Evolutionary conservation across 1,284 basidiomycete species (phyloP).

Genomic region (Apiotrichum montevideense): DNA sequence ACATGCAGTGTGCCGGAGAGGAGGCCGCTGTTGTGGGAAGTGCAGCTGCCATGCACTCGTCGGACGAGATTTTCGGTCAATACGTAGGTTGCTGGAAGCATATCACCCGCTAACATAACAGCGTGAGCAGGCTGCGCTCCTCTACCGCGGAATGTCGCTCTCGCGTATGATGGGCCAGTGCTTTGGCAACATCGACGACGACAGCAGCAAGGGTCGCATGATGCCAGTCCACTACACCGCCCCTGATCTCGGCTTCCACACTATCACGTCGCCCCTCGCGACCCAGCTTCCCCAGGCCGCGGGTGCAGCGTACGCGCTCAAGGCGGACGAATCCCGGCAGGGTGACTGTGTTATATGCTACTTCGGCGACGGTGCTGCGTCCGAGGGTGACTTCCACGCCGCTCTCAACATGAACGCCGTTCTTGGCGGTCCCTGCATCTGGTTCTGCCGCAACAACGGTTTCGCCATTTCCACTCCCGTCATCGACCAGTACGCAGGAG

Average conservation of each 20-base stretch:
- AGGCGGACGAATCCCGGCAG: constrained; percentile 66
- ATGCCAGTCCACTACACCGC: constrained; percentile 92
- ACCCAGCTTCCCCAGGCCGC: constrained; percentile 96
- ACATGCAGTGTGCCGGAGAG: constrained; percentile 70
- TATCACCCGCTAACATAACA: constrained; percentile 43
- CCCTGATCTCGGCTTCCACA: constrained; percentile 77
- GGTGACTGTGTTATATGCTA: constrained; percentile 79
- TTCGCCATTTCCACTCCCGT: constrained; percentile 93
- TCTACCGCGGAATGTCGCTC: constrained; percentile 76
- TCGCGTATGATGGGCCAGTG: constrained; percentile 77
- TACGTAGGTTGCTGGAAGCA: constrained; percentile 48
- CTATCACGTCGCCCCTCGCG: constrained; percentile 87
- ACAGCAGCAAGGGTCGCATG: constrained; percentile 75
- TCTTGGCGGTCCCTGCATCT: constrained; percentile 46
- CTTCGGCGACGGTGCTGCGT: constrained; percentile 67
- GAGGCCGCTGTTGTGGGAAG: constrained; percentile 87
- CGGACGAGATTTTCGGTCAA: constrained; percentile 63
- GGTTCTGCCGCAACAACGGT: constrained; percentile 48
- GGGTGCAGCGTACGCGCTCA: constrained; percentile 83
- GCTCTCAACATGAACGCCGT: constrained; percentile 52
- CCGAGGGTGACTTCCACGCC: constrained; percentile 55
- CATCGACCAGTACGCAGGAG: constrained; percentile 81
- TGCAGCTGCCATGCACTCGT: constrained; percentile 71
- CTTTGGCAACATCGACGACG: constrained; percentile 76
- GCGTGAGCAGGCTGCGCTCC: constrained; percentile 80